Evolutionary conservation across 768 basidiomycete species (phyloP), one percentile per base, ranked within the genome.

Genomic region (Tulasnella sp.): DNA sequence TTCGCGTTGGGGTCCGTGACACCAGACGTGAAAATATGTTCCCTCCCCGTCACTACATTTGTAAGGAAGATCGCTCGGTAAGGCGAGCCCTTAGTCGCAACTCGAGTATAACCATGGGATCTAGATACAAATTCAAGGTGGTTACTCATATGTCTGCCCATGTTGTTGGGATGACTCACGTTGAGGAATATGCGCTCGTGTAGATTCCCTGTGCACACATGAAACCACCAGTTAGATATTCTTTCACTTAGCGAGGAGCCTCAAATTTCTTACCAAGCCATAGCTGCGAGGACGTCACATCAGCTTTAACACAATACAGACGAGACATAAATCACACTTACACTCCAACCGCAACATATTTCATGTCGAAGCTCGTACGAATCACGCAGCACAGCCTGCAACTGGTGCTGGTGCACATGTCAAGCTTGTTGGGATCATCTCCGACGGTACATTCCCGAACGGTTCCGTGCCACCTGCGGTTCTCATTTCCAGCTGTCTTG

Each of bases 1-100:
- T 89, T 91, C 62, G 62, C 62, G 62, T 68, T 68, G 14, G 93
- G 82, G 4, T 84, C 85, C 5, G 89, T 87, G 81, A 88, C 89
- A 81, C 92, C 90, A 2, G 18, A 39, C 31, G 16, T n/a, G 36
- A 39, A 40, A 40, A 77, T 77, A 21, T 77, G 58, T 5, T 40
- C 56, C n/a, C 71, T 77, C 6, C 76, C 76, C 27, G 19, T 40
- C 31, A 77, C 56, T 18, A 77, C 24, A 0, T 18, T 16, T 4
- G 76, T 77, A 6, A 77, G 36, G 16, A 77, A 19, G 36, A 77
- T 77, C 21, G 76, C 58, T 7, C 39, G 27, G 24, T 58, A 77
- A 4, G 56, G 76, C 5, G 38, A 77, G 7, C 58, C 76, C 12
- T n/a, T 16, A 18, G 56, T 77, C 62, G 16, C n/a, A 3, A 39